A percentile compares a stretch with the other conserved stretches of the same genome.
These are phyloP conservation scores for Ophiostoma angusticollis DNA, from an alignment of 2,329 filamentous ascomycete species.

Conservation along the genomic window DNA sequence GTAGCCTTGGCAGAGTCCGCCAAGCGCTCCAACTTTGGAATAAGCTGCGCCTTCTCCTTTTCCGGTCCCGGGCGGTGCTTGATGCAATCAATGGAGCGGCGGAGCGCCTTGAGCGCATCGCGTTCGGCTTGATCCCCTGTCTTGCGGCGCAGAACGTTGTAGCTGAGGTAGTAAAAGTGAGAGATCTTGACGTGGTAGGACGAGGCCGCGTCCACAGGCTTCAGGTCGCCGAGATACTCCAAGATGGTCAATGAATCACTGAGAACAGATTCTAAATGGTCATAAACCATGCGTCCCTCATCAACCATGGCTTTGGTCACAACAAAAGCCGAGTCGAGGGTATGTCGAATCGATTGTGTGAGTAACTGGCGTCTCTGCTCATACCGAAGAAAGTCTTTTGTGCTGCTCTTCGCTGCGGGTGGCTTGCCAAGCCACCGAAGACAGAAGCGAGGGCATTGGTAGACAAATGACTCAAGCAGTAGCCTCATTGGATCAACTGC, in stretches of 20 bases:
- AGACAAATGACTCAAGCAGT: slow-evolving; percentile 42
- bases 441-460: slow-evolving; percentile 46
- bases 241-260: slow-evolving; percentile 43
- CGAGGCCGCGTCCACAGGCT: slow-evolving; percentile 15
- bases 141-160: slow-evolving; percentile 37
- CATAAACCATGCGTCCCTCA: slow-evolving; percentile 36
- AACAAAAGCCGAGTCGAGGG: slow-evolving; percentile 48
- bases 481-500: slow-evolving; percentile 15
- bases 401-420: slow-evolving; percentile 34
- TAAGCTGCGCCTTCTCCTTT: slow-evolving; percentile 45
- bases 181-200: slow-evolving; percentile 53
- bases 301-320: slow-evolving; percentile 41
- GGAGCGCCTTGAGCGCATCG: slow-evolving; percentile 42
- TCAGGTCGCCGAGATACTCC: slow-evolving; percentile 35
- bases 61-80: slow-evolving; percentile 40
- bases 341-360: slow-evolving; percentile 37
- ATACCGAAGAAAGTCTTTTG: slow-evolving; percentile 47
- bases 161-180: slow-evolving; percentile 56
- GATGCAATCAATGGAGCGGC: slow-evolving; percentile 50
- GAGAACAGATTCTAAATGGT: slow-evolving; percentile 41
- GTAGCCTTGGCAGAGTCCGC: slow-evolving; percentile 45
- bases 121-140: slow-evolving; percentile 27
- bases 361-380: slow-evolving; percentile 45
- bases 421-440: slow-evolving; percentile 49
- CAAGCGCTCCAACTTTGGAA: slow-evolving; percentile 53